These are phyloP conservation scores for Boletus sp. DNA, from an alignment of 768 basidiomycete genomes.

Conservation along the genomic window DNA sequence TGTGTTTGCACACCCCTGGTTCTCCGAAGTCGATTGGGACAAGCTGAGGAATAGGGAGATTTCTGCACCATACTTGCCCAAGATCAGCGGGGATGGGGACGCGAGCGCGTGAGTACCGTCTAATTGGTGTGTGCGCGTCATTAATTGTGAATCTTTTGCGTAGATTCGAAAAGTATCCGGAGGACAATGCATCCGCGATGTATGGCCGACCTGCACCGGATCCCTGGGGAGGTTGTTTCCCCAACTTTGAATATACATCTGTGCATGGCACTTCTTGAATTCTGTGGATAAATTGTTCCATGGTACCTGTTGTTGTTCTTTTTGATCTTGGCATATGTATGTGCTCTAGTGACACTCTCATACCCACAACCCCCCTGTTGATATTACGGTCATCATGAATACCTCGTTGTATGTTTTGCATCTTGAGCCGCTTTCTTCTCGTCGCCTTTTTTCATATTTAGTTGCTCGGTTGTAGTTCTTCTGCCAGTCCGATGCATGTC, in stretches of 20 bases:
- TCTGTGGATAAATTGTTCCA: conserved; percentile 5
- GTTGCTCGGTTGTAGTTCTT: conserved; percentile 1
- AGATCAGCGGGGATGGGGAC: conserved; percentile 90
- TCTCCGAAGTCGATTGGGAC: conserved; percentile 89
- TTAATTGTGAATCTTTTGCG: neutral
- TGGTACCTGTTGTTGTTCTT: neutral
- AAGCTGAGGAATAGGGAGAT: conserved; percentile 81
- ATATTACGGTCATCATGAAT: conserved; percentile 6
- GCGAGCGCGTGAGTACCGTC: conserved; percentile 74
- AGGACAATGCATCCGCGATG: conserved; percentile 57
- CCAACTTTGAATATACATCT: conserved; percentile 66
- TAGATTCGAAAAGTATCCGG: conserved; percentile 78
- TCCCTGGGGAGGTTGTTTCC: conserved; percentile 65
- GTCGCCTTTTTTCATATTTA: neutral
- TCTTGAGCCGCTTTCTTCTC: neutral
- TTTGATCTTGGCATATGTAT: conserved; percentile 9
- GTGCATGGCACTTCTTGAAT: conserved; percentile 35
- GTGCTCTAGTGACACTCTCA: conserved; percentile 10
- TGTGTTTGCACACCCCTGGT: conserved; percentile 93
- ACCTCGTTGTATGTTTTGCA: conserved; percentile 9
- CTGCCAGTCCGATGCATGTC: neutral
- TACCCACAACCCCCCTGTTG: conserved; percentile 9
- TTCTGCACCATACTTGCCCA: conserved; percentile 91
- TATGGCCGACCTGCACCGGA: conserved; percentile 62
- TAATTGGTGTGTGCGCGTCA: neutral